Percentiles rank a stretch among this genome's conserved stretches.
phyloP scores from a whole-genome alignment of 352 stramenopile species.

The Phytopythium aichiense region DNA sequence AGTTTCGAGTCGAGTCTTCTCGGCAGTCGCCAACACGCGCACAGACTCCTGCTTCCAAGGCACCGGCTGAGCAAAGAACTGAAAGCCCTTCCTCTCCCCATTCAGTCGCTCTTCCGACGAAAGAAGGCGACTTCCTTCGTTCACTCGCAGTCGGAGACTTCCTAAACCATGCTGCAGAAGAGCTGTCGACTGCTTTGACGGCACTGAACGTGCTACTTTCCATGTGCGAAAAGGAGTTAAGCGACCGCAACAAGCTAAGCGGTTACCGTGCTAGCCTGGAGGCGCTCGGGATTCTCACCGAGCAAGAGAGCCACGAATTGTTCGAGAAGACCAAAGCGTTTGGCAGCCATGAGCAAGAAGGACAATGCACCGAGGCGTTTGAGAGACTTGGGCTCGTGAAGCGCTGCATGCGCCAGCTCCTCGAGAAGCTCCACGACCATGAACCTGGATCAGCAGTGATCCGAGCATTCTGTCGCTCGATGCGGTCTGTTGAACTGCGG shows the following conservation, averaged over 20 bases:
- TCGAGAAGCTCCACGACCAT: constrained; percentile 50
- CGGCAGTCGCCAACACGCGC: background rate
- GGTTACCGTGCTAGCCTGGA: constrained; percentile 67
- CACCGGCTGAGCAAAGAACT: background rate
- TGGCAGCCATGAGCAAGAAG: constrained; percentile 20
- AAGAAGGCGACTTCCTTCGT: constrained; percentile 59
- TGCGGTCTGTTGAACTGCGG: constrained; percentile 36
- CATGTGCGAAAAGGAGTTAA: constrained; percentile 57
- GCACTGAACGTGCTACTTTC: constrained; percentile 67
- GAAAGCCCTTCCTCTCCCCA: background rate
- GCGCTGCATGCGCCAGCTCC: constrained; percentile 49
- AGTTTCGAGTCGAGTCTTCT: constrained; percentile 19
- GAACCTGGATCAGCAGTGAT: constrained; percentile 44
- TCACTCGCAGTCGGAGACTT: constrained; percentile 66
- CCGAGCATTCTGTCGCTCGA: constrained; percentile 36
- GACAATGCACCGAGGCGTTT: constrained; percentile 40
- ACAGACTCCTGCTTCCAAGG: background rate
- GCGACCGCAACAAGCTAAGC: constrained; percentile 50
- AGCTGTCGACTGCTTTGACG: constrained; percentile 72
- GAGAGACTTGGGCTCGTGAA: constrained; percentile 49
- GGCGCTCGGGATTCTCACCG: constrained; percentile 61
- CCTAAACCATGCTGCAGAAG: constrained; percentile 64
- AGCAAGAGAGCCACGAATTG: constrained; percentile 50
- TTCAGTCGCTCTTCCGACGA: constrained; percentile 7
- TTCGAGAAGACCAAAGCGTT: constrained; percentile 36